These are phyloP conservation scores for Gymnopilus junonius DNA, from an alignment of 768 basidiomycete genomes.

Conservation along the genomic window DNA sequence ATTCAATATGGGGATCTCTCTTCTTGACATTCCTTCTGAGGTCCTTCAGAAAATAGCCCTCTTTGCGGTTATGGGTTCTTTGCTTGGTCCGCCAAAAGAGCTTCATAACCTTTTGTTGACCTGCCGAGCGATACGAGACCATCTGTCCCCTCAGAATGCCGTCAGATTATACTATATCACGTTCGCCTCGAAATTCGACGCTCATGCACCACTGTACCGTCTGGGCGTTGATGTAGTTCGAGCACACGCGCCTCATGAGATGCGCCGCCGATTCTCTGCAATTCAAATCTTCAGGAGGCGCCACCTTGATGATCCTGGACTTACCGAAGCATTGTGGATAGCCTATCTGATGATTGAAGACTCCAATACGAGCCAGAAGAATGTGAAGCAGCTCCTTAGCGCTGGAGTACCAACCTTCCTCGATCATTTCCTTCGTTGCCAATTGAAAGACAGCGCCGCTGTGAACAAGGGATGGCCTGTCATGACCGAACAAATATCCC, in stretches of 20 bases:
- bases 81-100: constrained; percentile 36
- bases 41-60: constrained; percentile 40
- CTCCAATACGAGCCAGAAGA: constrained; percentile 48
- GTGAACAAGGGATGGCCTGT: constrained; percentile 53
- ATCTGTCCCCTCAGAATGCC: constrained; percentile 27
- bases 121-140: constrained; percentile 35
- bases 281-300: constrained; percentile 49
- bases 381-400: constrained; percentile 48
- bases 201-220: constrained; percentile 43
- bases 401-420: constrained; percentile 48
- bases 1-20: constrained; percentile 34
- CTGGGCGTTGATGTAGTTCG: constrained; percentile 32
- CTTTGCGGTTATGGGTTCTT: constrained; percentile 31
- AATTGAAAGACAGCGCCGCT: constrained; percentile 41
- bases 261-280: constrained; percentile 46
- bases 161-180: constrained; percentile 40
- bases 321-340: constrained; percentile 53
- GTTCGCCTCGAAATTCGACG: constrained; percentile 55
- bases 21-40: constrained; percentile 36
- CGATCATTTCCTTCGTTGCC: constrained; percentile 40
- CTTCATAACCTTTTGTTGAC: constrained; percentile 35
- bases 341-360: constrained; percentile 65
- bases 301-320: constrained; percentile 35
- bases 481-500: constrained; percentile 45
- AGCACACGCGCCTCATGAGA: constrained; percentile 45